These are phyloP conservation scores for Talaromyces verruculosus DNA, from an alignment of 2,329 filamentous ascomycete species.

Conservation along the genomic window DNA sequence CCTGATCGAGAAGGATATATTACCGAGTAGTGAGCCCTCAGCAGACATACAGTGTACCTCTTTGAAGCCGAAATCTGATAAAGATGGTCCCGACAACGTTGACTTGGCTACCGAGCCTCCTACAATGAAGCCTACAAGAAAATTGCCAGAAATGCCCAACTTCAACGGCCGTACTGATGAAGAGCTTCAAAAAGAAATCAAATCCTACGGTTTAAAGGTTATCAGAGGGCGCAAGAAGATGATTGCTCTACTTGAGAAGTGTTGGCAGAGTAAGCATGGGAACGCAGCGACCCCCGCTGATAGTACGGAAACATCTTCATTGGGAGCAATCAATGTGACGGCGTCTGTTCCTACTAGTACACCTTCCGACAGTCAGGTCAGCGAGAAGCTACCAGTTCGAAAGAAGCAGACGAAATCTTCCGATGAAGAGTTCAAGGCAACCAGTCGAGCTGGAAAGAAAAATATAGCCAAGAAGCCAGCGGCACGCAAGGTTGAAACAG, in stretches of 20 bases:
- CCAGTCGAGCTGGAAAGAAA: not conserved
- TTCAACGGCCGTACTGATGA: conserved; percentile 63
- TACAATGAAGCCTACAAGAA: not conserved
- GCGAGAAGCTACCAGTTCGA: not conserved
- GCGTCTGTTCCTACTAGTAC: not conserved
- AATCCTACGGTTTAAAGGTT: conserved; percentile 69
- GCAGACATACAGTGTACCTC: not conserved
- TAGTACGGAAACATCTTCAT: not conserved
- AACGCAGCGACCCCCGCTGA: not conserved
- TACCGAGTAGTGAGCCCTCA: not conserved
- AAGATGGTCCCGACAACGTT: not conserved
- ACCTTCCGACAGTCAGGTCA: not conserved
- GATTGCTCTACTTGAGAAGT: conserved; percentile 68
- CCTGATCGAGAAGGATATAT: not conserved
- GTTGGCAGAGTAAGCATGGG: conserved; percentile 63
- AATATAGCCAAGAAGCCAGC: not conserved
- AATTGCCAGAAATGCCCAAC: conserved; percentile 49
- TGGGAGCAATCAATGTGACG: not conserved
- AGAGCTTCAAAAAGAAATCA: conserved; percentile 62
- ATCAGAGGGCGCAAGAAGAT: conserved; percentile 67
- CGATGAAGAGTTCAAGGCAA: conserved; percentile 30
- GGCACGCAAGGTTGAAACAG: not conserved
- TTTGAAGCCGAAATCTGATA: not conserved
- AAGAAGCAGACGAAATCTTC: conserved; percentile 28
- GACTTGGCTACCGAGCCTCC: not conserved